phyloP scores from a whole-genome alignment of 768 basidiomycete species.

The Hydnomerulius pinastri region DNA sequence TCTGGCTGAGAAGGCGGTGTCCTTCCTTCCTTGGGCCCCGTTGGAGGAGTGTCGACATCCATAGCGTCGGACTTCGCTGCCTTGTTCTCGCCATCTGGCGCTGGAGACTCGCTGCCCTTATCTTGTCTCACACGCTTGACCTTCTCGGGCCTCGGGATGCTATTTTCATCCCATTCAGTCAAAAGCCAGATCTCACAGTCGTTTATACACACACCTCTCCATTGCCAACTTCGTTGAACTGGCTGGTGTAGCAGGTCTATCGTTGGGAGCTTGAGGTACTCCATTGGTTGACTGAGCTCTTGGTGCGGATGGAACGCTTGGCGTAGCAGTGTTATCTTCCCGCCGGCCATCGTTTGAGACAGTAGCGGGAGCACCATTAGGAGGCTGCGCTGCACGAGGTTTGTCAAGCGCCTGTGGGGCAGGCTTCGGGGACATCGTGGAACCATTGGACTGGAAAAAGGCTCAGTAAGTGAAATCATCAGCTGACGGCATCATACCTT shows the following conservation, averaged over 20 bases:
- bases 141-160: slow-evolving; percentile 79
- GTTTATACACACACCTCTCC: slow-evolving; percentile 53
- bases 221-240: slow-evolving; percentile 58
- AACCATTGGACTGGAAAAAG: slow-evolving; percentile 27
- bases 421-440: slow-evolving; percentile 29
- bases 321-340: slow-evolving; percentile 20
- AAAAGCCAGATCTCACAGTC: neutral
- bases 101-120: slow-evolving; percentile 38
- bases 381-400: slow-evolving; percentile 34
- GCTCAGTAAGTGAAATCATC: neutral
- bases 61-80: slow-evolving; percentile 31
- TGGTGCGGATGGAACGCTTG: slow-evolving; percentile 46
- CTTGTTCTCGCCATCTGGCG: slow-evolving; percentile 31
- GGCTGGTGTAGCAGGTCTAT: slow-evolving; percentile 32
- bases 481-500: slow-evolving; percentile 31
- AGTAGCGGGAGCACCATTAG: slow-evolving; percentile 39
- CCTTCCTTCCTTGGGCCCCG: slow-evolving; percentile 29
- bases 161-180: slow-evolving; percentile 28
- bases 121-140: slow-evolving; percentile 58
- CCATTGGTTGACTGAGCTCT: slow-evolving; percentile 51
- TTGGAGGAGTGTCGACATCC: slow-evolving; percentile 34
- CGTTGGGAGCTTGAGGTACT: slow-evolving; percentile 23
- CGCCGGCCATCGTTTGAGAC: slow-evolving; percentile 40
- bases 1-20: slow-evolving; percentile 20
- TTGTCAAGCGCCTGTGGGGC: slow-evolving; percentile 37